Evolutionary conservation across 805 yeast genomes (phyloP), one percentile per base, ranked within the genome.

Genomic region (Kazachstania africana): DNA sequence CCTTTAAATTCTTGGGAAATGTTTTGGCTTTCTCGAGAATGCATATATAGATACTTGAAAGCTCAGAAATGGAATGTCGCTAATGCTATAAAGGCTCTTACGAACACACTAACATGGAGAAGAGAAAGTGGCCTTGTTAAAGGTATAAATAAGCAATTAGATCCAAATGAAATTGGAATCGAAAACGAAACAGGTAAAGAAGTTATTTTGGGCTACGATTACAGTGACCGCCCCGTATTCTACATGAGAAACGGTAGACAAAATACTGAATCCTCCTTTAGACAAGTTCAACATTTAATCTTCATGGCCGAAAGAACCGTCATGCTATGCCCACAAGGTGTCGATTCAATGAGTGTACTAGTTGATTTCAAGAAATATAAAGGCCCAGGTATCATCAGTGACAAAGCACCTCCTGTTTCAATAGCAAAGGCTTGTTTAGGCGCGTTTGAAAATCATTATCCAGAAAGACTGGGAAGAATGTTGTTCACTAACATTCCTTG

Each of bases 101-200:
- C 60, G 26, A 63, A 62, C 12, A 67, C 75, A 1, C 36, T 70
- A n/a, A 50, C 59, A 1, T 70, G 77, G 77, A 61, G 77, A 52
- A 58, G 76, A 37, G 65, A 68, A 8, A 68, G 68, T 43, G 76
- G 76, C 2, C 35, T 53, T 12, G 42, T 50, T 3, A 63, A 47
- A 18, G 68, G 60, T 32, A 64, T 62, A 31, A 44, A 40, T 6
- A 39, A 39, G n/a, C 33, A 29, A 10, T 34, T 51, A 27, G 57
- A 64, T 3, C 57, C 68, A 2, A 68, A 68, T 3, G 41, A 57
- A 23, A 66, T 68, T 10, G 63, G 62, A 19, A 48, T 50, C 5
- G 77, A 72, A 45, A 69, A 68, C 43, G 53, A 53, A 38, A 66
- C 75, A 1, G 78, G 77, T 12, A 71, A 70, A 40, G 66, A 69